These are phyloP conservation scores for Penicillium steckii DNA, from an alignment of 495 filamentous ascomycete genomes.

Conservation along the genomic window DNA sequence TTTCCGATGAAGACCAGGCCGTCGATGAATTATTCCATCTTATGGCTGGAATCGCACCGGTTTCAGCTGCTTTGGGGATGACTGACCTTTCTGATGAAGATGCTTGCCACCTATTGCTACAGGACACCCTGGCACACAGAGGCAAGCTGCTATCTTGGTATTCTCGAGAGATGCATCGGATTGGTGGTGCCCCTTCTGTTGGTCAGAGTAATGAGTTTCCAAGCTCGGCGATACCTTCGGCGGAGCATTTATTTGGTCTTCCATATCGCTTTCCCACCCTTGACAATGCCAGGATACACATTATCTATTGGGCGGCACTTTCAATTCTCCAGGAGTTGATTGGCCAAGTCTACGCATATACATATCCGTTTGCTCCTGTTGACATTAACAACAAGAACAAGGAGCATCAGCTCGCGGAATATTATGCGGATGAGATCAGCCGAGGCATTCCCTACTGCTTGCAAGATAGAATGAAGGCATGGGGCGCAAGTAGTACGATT, in stretches of 20 bases:
- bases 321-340: conserved; percentile 9
- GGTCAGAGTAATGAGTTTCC: neutral
- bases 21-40: conserved; percentile 1
- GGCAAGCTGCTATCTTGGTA: conserved; percentile 6
- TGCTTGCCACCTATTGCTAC: neutral
- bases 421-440: conserved; percentile 9
- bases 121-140: conserved; percentile 3
- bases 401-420: conserved; percentile 5
- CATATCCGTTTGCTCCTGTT: neutral
- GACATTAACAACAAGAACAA: neutral
- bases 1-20: neutral
- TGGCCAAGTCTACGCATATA: neutral
- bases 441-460: conserved; percentile 9
- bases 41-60: neutral
- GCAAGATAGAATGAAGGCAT: neutral
- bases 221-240: neutral
- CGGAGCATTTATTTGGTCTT: conserved; percentile 3
- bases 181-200: neutral
- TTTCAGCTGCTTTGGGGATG: neutral
- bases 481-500: conserved; percentile 1
- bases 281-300: conserved; percentile 8
- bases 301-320: conserved; percentile 4
- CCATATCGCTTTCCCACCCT: conserved; percentile 6
- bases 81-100: neutral
- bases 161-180: neutral